Conservation (phyloP, 2,329 filamentous ascomycete species). For the Xylaria sp. region DNA sequence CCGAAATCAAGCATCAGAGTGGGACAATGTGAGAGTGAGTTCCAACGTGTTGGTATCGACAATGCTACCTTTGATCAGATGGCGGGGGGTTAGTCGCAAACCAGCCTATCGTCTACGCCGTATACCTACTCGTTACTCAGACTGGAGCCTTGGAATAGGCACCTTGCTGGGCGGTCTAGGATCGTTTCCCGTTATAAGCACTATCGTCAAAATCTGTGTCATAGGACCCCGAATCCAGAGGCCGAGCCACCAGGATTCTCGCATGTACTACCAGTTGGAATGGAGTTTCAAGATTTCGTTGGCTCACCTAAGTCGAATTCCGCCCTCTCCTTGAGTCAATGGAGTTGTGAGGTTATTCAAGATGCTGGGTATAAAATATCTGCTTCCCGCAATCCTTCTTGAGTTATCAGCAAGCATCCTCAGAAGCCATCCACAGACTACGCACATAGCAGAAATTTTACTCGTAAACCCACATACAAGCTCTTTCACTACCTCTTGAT, state of each 20-base stretch:
- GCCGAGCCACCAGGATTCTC: constrained; percentile 11
- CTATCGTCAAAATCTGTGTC: constrained; percentile 6
- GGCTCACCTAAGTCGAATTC: background rate
- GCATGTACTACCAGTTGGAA: background rate
- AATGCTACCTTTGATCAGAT: constrained; percentile 12
- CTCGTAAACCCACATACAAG: background rate
- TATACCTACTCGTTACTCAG: constrained; percentile 5
- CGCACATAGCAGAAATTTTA: background rate
- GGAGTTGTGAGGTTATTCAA: background rate
- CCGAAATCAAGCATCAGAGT: constrained; percentile 13
- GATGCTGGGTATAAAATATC: too few relatives aligned
- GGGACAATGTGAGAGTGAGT: background rate
- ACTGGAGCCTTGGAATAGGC: constrained; percentile 8
- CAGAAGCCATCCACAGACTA: background rate
- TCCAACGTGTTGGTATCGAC: background rate
- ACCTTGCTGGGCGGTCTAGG: background rate
- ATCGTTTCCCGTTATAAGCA: constrained; percentile 4
- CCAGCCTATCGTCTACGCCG: constrained; percentile 14
- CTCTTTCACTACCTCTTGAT: background rate
- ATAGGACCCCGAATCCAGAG: constrained; percentile 17
- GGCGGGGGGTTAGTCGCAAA: constrained; percentile 10
- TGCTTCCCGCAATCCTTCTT: too few relatives aligned
- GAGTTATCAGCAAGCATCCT: too few relatives aligned
- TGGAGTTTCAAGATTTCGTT: background rate
- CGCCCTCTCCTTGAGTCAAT: background rate